phyloP scores from a whole-genome alignment of 129 eudicot species.

The Tagetes patula region DNA sequence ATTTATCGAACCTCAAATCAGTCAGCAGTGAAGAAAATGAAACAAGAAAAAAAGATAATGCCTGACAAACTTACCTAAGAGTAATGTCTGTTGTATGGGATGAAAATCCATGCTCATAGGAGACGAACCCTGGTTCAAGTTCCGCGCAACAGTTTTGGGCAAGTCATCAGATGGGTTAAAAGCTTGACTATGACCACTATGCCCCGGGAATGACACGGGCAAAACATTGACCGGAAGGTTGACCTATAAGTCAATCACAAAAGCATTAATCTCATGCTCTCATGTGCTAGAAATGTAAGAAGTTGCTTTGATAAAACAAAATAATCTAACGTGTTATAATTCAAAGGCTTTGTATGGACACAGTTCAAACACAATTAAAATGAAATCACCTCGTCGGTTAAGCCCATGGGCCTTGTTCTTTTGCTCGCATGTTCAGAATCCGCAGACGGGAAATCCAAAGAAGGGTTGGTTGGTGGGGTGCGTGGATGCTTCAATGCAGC shows the following conservation, averaged over 20 bases:
- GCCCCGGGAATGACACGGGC: conserved; percentile 72
- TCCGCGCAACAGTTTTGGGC: conserved; percentile 51
- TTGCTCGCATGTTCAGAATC: conserved; percentile 75
- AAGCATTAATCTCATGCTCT: background rate
- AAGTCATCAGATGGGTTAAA: conserved; percentile 40
- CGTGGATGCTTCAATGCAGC: conserved; percentile 90
- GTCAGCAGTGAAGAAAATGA: background rate
- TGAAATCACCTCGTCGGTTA: conserved; percentile 66
- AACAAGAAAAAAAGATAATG: background rate
- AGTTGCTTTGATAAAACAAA: background rate
- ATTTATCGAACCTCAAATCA: background rate
- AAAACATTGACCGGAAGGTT: conserved; percentile 72
- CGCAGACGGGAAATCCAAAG: conserved; percentile 74
- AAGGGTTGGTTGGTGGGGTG: conserved; percentile 66
- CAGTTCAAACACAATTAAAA: background rate
- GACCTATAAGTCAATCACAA: conserved; percentile 42
- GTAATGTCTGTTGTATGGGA: conserved; percentile 52
- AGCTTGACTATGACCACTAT: conserved; percentile 37
- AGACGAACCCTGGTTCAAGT: conserved; percentile 42
- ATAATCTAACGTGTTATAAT: background rate
- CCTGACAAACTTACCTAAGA: conserved; percentile 42
- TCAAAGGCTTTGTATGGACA: background rate
- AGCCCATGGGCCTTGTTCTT: conserved; percentile 69
- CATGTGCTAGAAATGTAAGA: conserved; percentile 8
- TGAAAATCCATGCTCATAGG: conserved; percentile 73